phyloP scores from a whole-genome alignment of 2,329 filamentous ascomycete species.

The Stagonosporopsis vannaccii region DNA sequence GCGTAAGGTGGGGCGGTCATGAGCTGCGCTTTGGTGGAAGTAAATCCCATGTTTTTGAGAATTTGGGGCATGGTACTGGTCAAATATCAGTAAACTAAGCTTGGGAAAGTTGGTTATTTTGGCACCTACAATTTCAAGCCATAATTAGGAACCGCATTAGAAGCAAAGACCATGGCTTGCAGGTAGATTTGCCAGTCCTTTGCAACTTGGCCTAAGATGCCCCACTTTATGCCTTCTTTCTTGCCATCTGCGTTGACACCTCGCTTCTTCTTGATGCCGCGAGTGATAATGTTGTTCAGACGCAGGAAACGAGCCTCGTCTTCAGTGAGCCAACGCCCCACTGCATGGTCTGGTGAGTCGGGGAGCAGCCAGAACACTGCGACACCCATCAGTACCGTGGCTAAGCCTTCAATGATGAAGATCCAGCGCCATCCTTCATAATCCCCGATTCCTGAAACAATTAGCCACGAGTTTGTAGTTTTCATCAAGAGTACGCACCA shows the following conservation, averaged over 20 bases:
- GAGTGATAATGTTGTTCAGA: conserved; percentile 22
- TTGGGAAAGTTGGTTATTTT: background rate
- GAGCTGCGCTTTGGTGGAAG: conserved; percentile 33
- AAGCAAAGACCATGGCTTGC: conserved; percentile 50
- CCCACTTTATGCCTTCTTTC: conserved; percentile 25
- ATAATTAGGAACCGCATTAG: conserved; percentile 44
- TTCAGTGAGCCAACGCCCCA: conserved; percentile 34
- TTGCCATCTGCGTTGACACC: conserved; percentile 23
- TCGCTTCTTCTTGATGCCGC: conserved; percentile 20
- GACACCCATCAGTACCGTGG: conserved; percentile 19
- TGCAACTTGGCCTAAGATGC: conserved; percentile 47
- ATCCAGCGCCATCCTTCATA: conserved; percentile 39
- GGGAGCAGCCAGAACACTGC: conserved; percentile 19
- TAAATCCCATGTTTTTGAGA: conserved; percentile 33
- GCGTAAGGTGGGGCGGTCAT: conserved; percentile 36
- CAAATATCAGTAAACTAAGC: background rate
- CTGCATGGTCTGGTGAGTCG: conserved; percentile 32
- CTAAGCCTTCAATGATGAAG: conserved; percentile 26
- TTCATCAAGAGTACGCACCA: conserved; percentile 17
- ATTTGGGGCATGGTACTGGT: conserved; percentile 18
- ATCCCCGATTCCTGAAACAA: conserved; percentile 46
- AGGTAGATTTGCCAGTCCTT: conserved; percentile 59
- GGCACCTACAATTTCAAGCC: conserved; percentile 39
- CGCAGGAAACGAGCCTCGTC: conserved; percentile 25
- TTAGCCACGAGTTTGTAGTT: background rate